phyloP scores from a whole-genome alignment of 441 rosid species.

The Pelargonium australe region DNA sequence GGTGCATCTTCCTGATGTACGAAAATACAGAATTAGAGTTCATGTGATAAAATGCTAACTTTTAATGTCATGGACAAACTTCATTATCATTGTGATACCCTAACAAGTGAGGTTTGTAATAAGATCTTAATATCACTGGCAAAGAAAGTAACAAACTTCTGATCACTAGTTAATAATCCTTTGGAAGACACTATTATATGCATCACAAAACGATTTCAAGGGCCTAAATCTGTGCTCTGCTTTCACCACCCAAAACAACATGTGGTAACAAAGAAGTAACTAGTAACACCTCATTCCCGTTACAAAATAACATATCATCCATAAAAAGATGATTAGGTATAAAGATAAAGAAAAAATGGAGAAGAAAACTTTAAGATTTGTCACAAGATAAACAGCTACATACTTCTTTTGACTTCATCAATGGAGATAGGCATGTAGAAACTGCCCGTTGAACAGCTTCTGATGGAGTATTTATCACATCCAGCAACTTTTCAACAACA shows the following conservation, averaged over 20 bases:
- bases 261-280: neutral
- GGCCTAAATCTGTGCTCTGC: neutral
- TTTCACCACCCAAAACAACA: neutral
- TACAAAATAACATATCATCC: neutral
- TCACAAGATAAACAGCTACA: constrained; percentile 19
- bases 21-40: constrained; percentile 1
- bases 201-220: neutral
- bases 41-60: neutral
- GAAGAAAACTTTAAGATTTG: neutral
- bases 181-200: neutral
- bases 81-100: neutral
- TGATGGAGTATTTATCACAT: constrained; percentile 94
- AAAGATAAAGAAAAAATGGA: neutral
- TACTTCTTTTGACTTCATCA: constrained; percentile 80
- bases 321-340: neutral
- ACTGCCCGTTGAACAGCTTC: constrained; percentile 99
- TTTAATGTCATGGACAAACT: neutral
- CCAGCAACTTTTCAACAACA: constrained; percentile 94
- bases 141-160: neutral
- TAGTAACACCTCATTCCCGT: neutral
- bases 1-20: constrained; percentile 67
- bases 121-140: neutral
- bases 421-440: constrained; percentile 82
- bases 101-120: neutral
- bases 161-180: neutral